Conservation (phyloP, 768 basidiomycete genomes). For the Suillus brevipes region DNA sequence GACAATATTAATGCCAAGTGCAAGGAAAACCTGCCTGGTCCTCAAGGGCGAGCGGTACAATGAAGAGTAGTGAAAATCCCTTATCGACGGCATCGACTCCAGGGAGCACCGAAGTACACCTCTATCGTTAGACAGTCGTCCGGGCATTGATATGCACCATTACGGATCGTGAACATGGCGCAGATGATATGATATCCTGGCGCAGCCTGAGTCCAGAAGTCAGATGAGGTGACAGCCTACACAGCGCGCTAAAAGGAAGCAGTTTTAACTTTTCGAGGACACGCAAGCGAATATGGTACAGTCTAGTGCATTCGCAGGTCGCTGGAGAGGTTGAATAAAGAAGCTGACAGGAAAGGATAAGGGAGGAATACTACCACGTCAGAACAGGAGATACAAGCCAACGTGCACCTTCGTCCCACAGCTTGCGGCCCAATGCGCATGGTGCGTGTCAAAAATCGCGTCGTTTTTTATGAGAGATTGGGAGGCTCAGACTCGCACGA, state of each 20-base stretch:
- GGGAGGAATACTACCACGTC: not conserved
- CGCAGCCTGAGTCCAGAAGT: not conserved
- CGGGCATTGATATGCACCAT: too few relatives aligned
- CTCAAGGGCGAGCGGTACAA: too few relatives aligned
- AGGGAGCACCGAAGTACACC: not conserved
- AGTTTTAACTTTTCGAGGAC: not conserved
- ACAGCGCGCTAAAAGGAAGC: not conserved
- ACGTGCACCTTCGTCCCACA: not conserved
- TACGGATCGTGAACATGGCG: not conserved
- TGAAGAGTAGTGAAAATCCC: not conserved
- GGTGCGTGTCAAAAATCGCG: not conserved
- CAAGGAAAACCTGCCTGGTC: not conserved
- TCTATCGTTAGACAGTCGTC: not conserved
- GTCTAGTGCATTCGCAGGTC: not conserved
- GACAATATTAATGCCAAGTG: not conserved
- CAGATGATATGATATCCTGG: not conserved
- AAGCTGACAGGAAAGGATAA: not conserved
- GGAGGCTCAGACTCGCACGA: not conserved
- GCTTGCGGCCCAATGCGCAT: not conserved
- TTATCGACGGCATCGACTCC: not conserved
- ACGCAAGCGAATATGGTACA: not conserved
- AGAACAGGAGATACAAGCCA: not conserved
- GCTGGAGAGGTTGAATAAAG: not conserved
- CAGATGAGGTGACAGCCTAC: not conserved
- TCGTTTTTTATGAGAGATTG: not conserved